Evolutionary conservation across 768 basidiomycete genomes (phyloP), one percentile per base, ranked within the genome.

Genomic region (Pleurotus cornucopiae): DNA sequence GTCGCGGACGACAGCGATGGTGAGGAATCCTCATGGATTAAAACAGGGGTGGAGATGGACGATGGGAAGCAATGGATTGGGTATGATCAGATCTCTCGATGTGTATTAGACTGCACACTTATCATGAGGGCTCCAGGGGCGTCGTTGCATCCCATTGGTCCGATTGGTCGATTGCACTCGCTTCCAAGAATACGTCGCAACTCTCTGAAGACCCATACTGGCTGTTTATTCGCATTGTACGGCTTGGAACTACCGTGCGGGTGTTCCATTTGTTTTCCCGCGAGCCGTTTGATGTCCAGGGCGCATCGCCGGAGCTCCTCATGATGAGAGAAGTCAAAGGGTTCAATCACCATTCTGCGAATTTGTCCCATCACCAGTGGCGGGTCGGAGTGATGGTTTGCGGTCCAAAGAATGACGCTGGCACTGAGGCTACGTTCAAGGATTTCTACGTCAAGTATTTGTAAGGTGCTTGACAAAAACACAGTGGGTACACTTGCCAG

Each of bases 351-450:
- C 7, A 34, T 30, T 16, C 45, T 7, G 46, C 20, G 5, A 7
- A n/a, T 11, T 30, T 26, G 7, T 26, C 30, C 11, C 41, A 20
- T 20, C 6, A 43, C 20, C 14, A 21, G 13, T 58, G 57, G 57
- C 52, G 57, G 14, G 46, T 58, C 2, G 57, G 57, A 16, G 44
- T 54, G 44, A 58, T 58, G 57, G 57, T 58, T 41, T 58, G 57
- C 43, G 57, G 57, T 4, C 57, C 57, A n/a, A 58, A 55, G 57
- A 58, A 58, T 30, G 46, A 55, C 14, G 47, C 12, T 13, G 57
- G 57, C 6, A 58, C 57, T 5, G 54, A 46, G 18, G 57, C 57
- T 12, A 54, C 47, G 16, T 58, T 58, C 26, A 34, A 38, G 20
- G 40, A 37, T 6, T 58, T 58, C 44, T 55, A 45, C 12, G 20